Evolutionary conservation across 225 moss, liverwort and hornwort species (phyloP), one percentile per base, ranked within the genome.

Genomic region (Physcomitrium patens): DNA sequence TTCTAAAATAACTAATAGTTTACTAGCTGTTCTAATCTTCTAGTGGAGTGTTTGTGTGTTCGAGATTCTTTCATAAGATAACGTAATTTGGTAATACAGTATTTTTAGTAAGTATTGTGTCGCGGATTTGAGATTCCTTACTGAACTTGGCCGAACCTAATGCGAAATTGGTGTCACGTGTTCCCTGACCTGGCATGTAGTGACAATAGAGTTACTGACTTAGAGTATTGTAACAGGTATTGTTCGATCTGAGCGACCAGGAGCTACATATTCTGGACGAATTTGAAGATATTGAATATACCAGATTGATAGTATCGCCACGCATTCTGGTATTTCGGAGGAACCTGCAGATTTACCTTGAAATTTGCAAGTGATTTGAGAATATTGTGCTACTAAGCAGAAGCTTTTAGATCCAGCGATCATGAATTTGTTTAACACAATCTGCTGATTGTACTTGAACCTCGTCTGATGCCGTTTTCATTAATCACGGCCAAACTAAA

Each of bases 211-310:
- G 51, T 63, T 17, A 56, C 42, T 68, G 22, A 77, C 59, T 59
- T 31, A 8, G 48, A 24, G 74, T 64, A 24, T 55, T 78, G 79
- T 47, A 54, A 75, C 89, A 96, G 95, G 84, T 96, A 48, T 79
- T 99, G 58, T 91, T 89, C 72, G 88, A 93, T 80, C 71, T 99
- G 61, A 93, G 86, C 22, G 83, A 93, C 23, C 60, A 80, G 48
- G 97, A 99, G 78, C 75, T 91, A 61, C 62, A 68, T 53, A 76
- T 91, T 60, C 79, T 99, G 45, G 93, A 99, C 51, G 80, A 85
- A 17, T 99, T 93, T 67, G 94, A 99, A 79, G 97, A 99, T 72
- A 64, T 82, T 67, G 93, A 93, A 17, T 99, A 91, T 69, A 49
- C 48, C 47, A 99, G 78, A 72, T 74, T 82, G 60, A 57, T 79